Base-by-base conservation (phyloP, 441 rosid species). In the Croton laevigatus region DNA sequence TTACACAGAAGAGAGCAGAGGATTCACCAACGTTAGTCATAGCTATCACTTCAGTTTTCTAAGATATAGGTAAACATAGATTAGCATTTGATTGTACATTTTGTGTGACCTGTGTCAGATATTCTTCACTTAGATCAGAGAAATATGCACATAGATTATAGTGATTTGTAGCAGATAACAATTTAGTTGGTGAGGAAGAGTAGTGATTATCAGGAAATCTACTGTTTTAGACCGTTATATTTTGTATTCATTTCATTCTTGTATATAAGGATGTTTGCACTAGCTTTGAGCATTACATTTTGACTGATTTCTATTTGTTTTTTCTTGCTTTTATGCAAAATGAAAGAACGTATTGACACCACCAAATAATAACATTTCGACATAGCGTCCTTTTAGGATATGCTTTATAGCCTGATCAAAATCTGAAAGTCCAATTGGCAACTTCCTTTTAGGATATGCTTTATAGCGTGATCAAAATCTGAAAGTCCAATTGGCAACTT, bases 311-410 rank as follows among this genome's bases (percentile, higher is more conserved):
- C 2, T 27, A 1, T 27, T 27, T 27, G n/a, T 27, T 27, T 27
- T 27, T 27, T 27, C 32, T 27, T 27, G 32, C 32, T 27, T 27
- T 27, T 27, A 27, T 27, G 32, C 32, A 27, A 27, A 27, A 27
- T 1, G 2, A 27, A 27, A 27, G 32, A 27, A 27, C 1, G 32
- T 27, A 27, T 27, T 27, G 32, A 27, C 32, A 2, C 19, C 63
- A 59, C 44, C 44, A 16, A 40, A 59, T 52, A 61, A 62, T 40
- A 54, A 38, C 4, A 6, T 14, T 0, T 12, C 57, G 20, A 71
- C 74, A 60, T 53, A 73, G 77, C 77, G 61, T 72, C 60, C 45
- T 62, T 51, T 6, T 3, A 20, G 74, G 16, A 32, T n/a, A 58
- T 61, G 23, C 27, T 32, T 38, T 3, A 12, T 51, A 40, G 20